Percentiles rank a stretch among this genome's conserved stretches.
phyloP scores from a whole-genome alignment of 768 basidiomycete species.

The Steccherinum ochraceum region DNA sequence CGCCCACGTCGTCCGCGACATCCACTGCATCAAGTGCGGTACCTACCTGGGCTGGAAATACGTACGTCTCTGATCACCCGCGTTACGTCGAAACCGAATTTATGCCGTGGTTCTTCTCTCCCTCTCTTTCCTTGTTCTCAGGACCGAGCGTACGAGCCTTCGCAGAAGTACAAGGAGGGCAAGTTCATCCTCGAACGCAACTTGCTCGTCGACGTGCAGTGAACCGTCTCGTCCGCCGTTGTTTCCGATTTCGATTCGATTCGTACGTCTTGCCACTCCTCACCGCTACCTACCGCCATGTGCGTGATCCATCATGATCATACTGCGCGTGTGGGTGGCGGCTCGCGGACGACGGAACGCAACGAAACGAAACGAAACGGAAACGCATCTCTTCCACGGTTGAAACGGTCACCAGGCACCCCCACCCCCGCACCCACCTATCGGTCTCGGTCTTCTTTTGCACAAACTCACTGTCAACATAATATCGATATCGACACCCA shows the following conservation, averaged over 20 bases:
- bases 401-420: constrained; percentile 6
- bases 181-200: constrained; percentile 97
- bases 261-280: constrained; percentile 2
- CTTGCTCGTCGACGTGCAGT: constrained; percentile 83
- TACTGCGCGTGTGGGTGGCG: neutral
- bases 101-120: neutral
- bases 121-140: constrained; percentile 27
- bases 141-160: constrained; percentile 87
- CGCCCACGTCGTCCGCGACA: constrained; percentile 92
- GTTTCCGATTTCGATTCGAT: neutral
- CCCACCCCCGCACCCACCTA: neutral
- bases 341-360: neutral
- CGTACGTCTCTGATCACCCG: constrained; percentile 40
- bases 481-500: neutral
- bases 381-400: too few relatives aligned
- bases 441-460: neutral
- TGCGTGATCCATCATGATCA: neutral
- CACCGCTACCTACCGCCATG: neutral
- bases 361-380: neutral
- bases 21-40: constrained; percentile 88
- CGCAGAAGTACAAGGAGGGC: constrained; percentile 98
- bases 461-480: neutral
- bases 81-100: constrained; percentile 8
- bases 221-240: constrained; percentile 16
- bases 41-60: constrained; percentile 97